Evolutionary conservation across 768 basidiomycete species (phyloP).

Genomic region (Leucogyrophana mollusca): DNA sequence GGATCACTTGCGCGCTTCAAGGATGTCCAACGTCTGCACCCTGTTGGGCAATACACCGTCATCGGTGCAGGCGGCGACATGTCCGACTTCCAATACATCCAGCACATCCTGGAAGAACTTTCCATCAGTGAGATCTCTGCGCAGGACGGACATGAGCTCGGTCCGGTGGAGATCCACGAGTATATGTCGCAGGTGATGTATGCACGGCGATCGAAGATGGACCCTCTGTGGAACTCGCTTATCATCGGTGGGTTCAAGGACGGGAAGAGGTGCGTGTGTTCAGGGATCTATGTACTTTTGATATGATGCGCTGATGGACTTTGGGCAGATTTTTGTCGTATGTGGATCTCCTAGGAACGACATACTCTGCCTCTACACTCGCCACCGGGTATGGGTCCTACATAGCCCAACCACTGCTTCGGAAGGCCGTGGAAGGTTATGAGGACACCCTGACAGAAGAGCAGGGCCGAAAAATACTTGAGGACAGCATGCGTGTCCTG

Average conservation of each 20-base stretch:
- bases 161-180: slow-evolving; percentile 89
- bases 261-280: slow-evolving; percentile 62
- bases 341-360: slow-evolving; percentile 96
- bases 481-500: slow-evolving; percentile 87
- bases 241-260: slow-evolving; percentile 91
- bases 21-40: slow-evolving; percentile 85
- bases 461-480: slow-evolving; percentile 75
- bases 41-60: slow-evolving; percentile 81
- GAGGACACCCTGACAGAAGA: slow-evolving; percentile 75
- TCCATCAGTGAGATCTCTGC: slow-evolving; percentile 77
- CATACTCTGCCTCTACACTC: slow-evolving; percentile 88
- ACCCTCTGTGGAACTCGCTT: slow-evolving; percentile 95
- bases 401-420: slow-evolving; percentile 90
- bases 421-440: slow-evolving; percentile 84
- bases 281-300: no score
- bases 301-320: not conserved
- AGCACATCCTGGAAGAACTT: slow-evolving; percentile 74
- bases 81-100: slow-evolving; percentile 95
- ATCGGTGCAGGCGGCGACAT: slow-evolving; percentile 95
- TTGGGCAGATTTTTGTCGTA: slow-evolving; percentile 81
- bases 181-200: slow-evolving; percentile 93
- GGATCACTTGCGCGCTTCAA: slow-evolving; percentile 97
- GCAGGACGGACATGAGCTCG: slow-evolving; percentile 81
- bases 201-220: slow-evolving; percentile 77
- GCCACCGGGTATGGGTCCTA: slow-evolving; percentile 94